Percentiles rank a stretch among this genome's conserved stretches.
Evolutionary conservation across 805 yeast species (phyloP).

Genomic region (Yarrowia hollandica): DNA sequence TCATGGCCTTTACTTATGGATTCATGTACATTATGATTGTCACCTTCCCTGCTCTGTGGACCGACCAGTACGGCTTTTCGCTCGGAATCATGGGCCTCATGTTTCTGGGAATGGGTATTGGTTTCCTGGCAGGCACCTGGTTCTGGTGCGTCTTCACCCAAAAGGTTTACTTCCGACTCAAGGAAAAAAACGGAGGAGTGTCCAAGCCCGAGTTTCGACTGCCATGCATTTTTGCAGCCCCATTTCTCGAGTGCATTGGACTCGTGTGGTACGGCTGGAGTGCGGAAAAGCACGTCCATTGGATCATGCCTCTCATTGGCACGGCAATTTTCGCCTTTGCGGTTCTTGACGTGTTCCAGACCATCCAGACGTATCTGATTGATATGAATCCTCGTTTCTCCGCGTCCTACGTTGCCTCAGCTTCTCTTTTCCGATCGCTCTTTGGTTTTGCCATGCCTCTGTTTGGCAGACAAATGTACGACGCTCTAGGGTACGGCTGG

Average conservation of each 20-base stretch:
- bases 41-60: slow-evolving; percentile 58
- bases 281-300: slow-evolving; percentile 54
- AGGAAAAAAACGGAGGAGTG: slow-evolving; percentile 51
- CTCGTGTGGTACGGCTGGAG: slow-evolving; percentile 75
- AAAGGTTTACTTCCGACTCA: slow-evolving; percentile 44
- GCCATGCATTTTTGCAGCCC: slow-evolving; percentile 52
- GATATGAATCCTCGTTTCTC: slow-evolving; percentile 69
- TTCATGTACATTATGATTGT: slow-evolving; percentile 64
- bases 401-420: slow-evolving; percentile 69
- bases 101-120: slow-evolving; percentile 59
- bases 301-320: slow-evolving; percentile 67
- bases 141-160: slow-evolving; percentile 52
- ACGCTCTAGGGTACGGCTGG: slow-evolving; percentile 64
- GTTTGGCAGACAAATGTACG: slow-evolving; percentile 60
- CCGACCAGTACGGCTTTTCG: slow-evolving; percentile 48
- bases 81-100: slow-evolving; percentile 56
- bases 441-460: slow-evolving; percentile 72
- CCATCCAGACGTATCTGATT: slow-evolving; percentile 66
- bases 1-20: slow-evolving; percentile 67
- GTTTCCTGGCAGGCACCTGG: slow-evolving; percentile 52
- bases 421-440: slow-evolving; percentile 63
- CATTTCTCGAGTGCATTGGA: slow-evolving; percentile 58
- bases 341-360: slow-evolving; percentile 63
- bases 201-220: slow-evolving; percentile 62
- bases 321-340: slow-evolving; percentile 60